Conservation (phyloP, 1,139 yeast genomes). For the Candida tropicalis region DNA sequence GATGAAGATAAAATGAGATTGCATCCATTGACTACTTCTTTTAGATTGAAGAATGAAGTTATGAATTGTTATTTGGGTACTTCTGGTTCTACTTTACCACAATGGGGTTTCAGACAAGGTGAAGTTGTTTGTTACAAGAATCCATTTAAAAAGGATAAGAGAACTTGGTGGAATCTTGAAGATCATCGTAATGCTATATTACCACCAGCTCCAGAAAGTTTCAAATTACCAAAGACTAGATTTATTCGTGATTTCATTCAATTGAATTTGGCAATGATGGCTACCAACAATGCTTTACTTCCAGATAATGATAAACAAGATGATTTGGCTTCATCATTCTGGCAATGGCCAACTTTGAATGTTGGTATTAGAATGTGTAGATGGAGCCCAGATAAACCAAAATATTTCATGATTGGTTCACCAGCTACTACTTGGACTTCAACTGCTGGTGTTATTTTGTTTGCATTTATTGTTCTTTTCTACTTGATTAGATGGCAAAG, state of each 20-base stretch:
- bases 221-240: slow-evolving; percentile 78
- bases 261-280: slow-evolving; percentile 97
- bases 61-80: slow-evolving; percentile 87
- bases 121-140: slow-evolving; percentile 85
- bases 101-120: slow-evolving; percentile 98
- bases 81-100: slow-evolving; percentile 79
- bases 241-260: slow-evolving; percentile 90
- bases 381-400: slow-evolving; percentile 81
- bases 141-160: slow-evolving; percentile 81
- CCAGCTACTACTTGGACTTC: slow-evolving; percentile 97
- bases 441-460: slow-evolving; percentile 63
- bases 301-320: slow-evolving; percentile 93
- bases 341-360: slow-evolving; percentile 98
- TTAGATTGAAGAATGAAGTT: slow-evolving; percentile 70
- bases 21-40: slow-evolving; percentile 86
- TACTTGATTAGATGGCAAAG: slow-evolving; percentile 92
- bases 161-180: slow-evolving; percentile 99
- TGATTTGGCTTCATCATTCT: slow-evolving; percentile 85
- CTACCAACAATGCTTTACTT: slow-evolving; percentile 92
- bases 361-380: slow-evolving; percentile 95
- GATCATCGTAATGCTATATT: slow-evolving; percentile 73
- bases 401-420: slow-evolving; percentile 89
- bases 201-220: slow-evolving; percentile 72
- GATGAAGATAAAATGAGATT: slow-evolving; percentile 71
- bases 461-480: slow-evolving; percentile 56